These are phyloP conservation scores for Pascua sp. DNA, from an alignment of 1,284 basidiomycete species.

Conservation along the genomic window DNA sequence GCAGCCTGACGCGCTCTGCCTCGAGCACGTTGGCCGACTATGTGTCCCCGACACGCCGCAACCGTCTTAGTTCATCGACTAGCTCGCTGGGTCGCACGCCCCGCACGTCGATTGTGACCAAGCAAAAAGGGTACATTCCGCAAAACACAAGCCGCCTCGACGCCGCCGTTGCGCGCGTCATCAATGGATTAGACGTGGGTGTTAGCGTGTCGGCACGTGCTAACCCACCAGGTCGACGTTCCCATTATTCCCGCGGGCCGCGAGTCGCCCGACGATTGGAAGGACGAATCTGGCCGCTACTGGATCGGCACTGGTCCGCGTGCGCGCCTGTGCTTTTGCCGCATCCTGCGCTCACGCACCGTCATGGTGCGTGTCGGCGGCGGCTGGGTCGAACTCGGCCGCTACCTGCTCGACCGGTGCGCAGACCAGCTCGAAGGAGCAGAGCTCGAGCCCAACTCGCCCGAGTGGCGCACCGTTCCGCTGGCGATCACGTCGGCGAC, in stretches of 20 bases:
- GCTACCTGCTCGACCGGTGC: slow-evolving; percentile 81
- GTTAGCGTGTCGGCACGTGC: neutral
- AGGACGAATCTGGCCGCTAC: slow-evolving; percentile 87
- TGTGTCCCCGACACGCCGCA: too few relatives aligned
- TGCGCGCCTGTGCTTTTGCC: slow-evolving; percentile 77
- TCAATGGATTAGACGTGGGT: slow-evolving; percentile 76
- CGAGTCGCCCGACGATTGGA: slow-evolving; percentile 55
- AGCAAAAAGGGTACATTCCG: neutral
- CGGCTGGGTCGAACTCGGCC: slow-evolving; percentile 87
- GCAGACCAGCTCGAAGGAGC: slow-evolving; percentile 61
- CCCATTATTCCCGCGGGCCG: slow-evolving; percentile 68
- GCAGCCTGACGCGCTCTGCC: too few relatives aligned
- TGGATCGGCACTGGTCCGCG: slow-evolving; percentile 85
- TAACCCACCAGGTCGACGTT: slow-evolving; percentile 57
- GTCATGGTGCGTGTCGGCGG: slow-evolving; percentile 95
- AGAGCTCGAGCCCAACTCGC: neutral
- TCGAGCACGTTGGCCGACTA: too few relatives aligned
- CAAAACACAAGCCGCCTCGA: slow-evolving; percentile 78
- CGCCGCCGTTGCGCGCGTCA: slow-evolving; percentile 82
- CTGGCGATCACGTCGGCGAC: slow-evolving; percentile 6
- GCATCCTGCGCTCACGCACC: slow-evolving; percentile 83
- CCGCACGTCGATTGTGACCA: too few relatives aligned
- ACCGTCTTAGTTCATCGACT: too few relatives aligned
- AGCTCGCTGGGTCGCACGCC: too few relatives aligned
- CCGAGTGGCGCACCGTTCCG: slow-evolving; percentile 8